A percentile compares a stretch with the other conserved stretches of the same genome.
Evolutionary conservation across 164 flowering plant species (phyloP).

Genomic region (Litsea cubeba): DNA sequence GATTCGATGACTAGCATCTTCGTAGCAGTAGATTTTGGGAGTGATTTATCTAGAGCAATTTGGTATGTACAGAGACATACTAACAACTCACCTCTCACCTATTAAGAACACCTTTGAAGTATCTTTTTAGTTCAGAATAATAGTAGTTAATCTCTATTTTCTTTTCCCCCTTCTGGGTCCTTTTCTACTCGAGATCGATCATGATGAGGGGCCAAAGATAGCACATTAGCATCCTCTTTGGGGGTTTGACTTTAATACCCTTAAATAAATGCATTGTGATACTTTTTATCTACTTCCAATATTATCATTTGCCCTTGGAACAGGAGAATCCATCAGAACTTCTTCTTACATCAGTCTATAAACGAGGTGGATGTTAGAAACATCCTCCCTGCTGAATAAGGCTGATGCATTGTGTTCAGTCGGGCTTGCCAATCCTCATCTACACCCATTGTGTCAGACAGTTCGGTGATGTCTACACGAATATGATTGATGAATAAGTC

Average conservation of each 20-base stretch:
- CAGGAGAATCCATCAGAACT: slow-evolving; percentile 80
- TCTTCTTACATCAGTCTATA: slow-evolving; percentile 57
- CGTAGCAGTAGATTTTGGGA: no score
- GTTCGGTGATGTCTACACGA: no score
- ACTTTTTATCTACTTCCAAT: slow-evolving; percentile 45
- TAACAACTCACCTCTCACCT: no score
- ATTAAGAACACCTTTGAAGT: no score
- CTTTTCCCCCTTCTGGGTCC: slow-evolving; percentile 85
- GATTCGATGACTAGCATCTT: no score
- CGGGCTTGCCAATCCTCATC: slow-evolving; percentile 82
- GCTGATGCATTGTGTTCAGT: slow-evolving; percentile 86
- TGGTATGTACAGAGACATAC: no score
- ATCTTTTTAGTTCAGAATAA: no score
- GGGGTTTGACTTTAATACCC: slow-evolving; percentile 41
- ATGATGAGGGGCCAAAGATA: slow-evolving; percentile 94
- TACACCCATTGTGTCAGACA: slow-evolving; percentile 87
- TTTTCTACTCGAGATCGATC: slow-evolving; percentile 93
- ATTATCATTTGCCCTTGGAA: slow-evolving; percentile 1
- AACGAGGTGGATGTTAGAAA: slow-evolving; percentile 84
- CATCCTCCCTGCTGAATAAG: slow-evolving; percentile 78
- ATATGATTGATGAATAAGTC: no score
- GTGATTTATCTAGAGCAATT: no score
- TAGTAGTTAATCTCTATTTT: slow-evolving; percentile 42
- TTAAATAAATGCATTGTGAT: slow-evolving; percentile 26
- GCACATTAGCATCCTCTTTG: slow-evolving; percentile 81